Evolutionary conservation across 2,329 filamentous ascomycete species (phyloP).

Genomic region (Fusarium nelsonii): DNA sequence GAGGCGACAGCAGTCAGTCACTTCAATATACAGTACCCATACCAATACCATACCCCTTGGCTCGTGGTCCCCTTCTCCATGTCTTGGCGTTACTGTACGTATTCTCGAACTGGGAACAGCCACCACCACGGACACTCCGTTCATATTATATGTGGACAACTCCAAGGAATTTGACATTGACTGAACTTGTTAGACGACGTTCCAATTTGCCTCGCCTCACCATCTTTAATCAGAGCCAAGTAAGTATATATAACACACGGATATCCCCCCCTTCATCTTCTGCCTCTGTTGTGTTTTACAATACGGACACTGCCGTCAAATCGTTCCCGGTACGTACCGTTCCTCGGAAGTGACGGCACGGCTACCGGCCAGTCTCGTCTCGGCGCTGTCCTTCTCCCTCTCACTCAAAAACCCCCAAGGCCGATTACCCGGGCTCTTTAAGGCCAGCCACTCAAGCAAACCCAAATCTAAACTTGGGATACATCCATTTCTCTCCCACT

Average conservation of each 20-base stretch:
- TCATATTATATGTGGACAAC: not conserved
- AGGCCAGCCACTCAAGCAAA: conserved; percentile 17
- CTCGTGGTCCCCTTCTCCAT: conserved; percentile 35
- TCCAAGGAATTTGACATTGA: not conserved
- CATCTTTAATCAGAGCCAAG: too few relatives aligned
- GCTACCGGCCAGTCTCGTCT: conserved; percentile 44
- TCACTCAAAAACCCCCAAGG: conserved; percentile 6
- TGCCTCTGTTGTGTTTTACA: not conserved
- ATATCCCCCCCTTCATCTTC: not conserved
- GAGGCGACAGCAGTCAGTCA: conserved; percentile 38
- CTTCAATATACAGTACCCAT: not conserved
- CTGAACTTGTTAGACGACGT: not conserved
- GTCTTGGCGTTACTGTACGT: conserved; percentile 22
- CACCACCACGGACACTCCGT: not conserved
- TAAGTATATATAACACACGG: too few relatives aligned
- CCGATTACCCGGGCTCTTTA: conserved; percentile 26
- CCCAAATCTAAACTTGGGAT: conserved; percentile 1
- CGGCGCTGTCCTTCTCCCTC: conserved; percentile 37
- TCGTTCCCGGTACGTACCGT: conserved; percentile 20
- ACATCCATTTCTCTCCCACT: not conserved
- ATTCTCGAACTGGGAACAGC: not conserved
- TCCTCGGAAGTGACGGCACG: conserved; percentile 47
- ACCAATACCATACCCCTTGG: conserved; percentile 7
- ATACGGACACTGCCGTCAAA: not conserved
- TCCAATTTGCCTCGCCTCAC: not conserved